Percentiles rank a stretch among this genome's conserved stretches.
Evolutionary conservation across 2,329 filamentous ascomycete species (phyloP).

Genomic region (Pseudogymnoascus sp.): DNA sequence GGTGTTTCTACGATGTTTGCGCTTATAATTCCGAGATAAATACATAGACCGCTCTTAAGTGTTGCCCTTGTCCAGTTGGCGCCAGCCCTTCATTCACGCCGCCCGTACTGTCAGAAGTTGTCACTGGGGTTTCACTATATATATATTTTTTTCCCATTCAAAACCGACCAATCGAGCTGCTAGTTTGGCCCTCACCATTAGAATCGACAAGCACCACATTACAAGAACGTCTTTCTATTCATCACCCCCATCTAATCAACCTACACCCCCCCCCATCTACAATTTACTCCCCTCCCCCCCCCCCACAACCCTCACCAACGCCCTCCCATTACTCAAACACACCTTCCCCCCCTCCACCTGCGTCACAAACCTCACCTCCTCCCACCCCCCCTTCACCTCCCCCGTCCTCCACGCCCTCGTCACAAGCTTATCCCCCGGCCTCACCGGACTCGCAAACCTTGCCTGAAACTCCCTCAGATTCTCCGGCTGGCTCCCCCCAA

Average conservation of each 20-base stretch:
- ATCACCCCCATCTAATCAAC: not conserved
- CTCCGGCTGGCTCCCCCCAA: constrained; percentile 65
- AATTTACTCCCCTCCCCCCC: not conserved
- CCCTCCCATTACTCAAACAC: constrained; percentile 73
- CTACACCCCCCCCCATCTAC: not conserved
- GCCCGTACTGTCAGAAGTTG: no score
- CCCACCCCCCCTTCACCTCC: constrained; percentile 49
- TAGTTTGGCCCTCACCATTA: no score
- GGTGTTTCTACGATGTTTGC: no score
- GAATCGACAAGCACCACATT: not conserved
- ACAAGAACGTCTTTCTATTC: not conserved
- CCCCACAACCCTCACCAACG: constrained; percentile 35
- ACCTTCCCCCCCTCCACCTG: constrained; percentile 72
- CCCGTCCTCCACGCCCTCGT: constrained; percentile 72
- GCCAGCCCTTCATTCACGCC: no score
- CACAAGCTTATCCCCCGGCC: constrained; percentile 68
- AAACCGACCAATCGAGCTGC: no score
- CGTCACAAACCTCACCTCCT: constrained; percentile 72
- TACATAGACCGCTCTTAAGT: no score
- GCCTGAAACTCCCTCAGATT: constrained; percentile 82
- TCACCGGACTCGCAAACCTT: constrained; percentile 78
- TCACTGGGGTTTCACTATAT: no score
- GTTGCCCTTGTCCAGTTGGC: no score
- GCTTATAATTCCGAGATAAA: no score
- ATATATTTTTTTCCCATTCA: no score